Percentiles rank a stretch among this genome's conserved stretches.
These are phyloP conservation scores for Aspergillus alliaceus DNA, from an alignment of 2,329 filamentous ascomycete species.

Conservation along the genomic window DNA sequence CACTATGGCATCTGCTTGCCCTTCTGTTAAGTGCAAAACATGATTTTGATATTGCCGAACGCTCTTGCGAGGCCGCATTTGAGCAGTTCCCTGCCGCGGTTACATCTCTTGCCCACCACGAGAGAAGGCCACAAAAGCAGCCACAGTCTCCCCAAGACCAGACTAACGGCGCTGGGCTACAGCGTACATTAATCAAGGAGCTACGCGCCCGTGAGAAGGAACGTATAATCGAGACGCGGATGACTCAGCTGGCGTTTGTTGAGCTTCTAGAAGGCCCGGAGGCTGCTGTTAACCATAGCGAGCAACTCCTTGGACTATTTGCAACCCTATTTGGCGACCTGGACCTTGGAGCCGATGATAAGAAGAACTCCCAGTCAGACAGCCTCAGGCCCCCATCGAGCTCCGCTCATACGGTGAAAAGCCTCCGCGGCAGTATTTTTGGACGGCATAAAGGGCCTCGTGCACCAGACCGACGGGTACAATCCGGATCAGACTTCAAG, in stretches of 20 bases:
- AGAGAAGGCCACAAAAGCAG: constrained; percentile 40
- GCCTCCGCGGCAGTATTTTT: constrained; percentile 74
- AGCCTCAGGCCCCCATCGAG: constrained; percentile 63
- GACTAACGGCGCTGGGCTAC: constrained; percentile 14
- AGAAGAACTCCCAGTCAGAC: constrained; percentile 28
- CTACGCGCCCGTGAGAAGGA: constrained; percentile 85
- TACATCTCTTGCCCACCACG: constrained; percentile 66
- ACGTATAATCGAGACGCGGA: constrained; percentile 87
- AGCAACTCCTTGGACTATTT: constrained; percentile 81
- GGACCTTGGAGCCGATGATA: constrained; percentile 36
- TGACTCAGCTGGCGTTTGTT: constrained; percentile 84
- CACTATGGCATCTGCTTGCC: constrained; percentile 88
- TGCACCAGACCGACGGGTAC: constrained; percentile 46
- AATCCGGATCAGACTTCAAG: constrained; percentile 32
- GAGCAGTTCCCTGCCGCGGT: constrained; percentile 78
- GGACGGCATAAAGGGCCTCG: constrained; percentile 57
- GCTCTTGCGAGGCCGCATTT: constrained; percentile 85
- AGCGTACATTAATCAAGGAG: constrained; percentile 65
- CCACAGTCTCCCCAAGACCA: constrained; percentile 22
- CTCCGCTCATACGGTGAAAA: constrained; percentile 69
- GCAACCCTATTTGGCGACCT: constrained; percentile 73
- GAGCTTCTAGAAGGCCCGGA: constrained; percentile 82
- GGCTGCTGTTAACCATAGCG: constrained; percentile 82
- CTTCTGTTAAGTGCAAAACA: constrained; percentile 83
- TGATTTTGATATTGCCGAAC: constrained; percentile 76